Conservation (phyloP, 805 yeast genomes). For the Pichia nakasei region DNA sequence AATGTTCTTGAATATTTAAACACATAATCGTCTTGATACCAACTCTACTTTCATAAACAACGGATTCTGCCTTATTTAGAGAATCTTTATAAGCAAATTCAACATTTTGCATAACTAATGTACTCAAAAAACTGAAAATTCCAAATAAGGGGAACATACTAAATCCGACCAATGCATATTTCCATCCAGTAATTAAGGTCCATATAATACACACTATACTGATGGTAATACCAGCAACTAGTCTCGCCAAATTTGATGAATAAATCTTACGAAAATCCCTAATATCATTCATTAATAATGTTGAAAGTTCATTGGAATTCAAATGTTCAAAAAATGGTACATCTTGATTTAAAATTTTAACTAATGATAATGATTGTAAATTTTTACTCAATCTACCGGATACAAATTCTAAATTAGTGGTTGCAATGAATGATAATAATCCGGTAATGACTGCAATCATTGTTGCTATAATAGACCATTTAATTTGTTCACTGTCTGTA, state of each 20-base stretch:
- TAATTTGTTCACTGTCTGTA: constrained; percentile 26
- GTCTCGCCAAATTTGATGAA: constrained; percentile 49
- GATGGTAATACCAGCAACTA: constrained; percentile 45
- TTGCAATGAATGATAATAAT: constrained; percentile 40
- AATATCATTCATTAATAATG: constrained; percentile 71
- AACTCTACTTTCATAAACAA: constrained; percentile 41
- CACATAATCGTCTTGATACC: constrained; percentile 59
- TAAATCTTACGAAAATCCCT: constrained; percentile 66
- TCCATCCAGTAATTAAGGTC: constrained; percentile 82
- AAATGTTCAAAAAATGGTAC: constrained; percentile 42
- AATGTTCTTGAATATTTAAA: constrained; percentile 42
- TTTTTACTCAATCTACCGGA: constrained; percentile 61
- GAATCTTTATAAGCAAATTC: constrained; percentile 54
- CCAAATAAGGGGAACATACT: constrained; percentile 67
- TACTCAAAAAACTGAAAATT: constrained; percentile 24
- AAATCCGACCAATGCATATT: constrained; percentile 71
- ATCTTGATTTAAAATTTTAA: constrained; percentile 41
- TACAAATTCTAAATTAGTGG: constrained; percentile 41
- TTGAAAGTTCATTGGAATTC: constrained; percentile 45
- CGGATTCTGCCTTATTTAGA: constrained; percentile 46
- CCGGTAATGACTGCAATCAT: constrained; percentile 61
- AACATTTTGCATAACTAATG: constrained; percentile 28
- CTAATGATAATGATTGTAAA: constrained; percentile 43
- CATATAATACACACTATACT: constrained; percentile 58
- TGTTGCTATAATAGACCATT: constrained; percentile 65